A percentile compares a stretch with the other conserved stretches of the same genome.
Conservation (phyloP, 306 rosid species). For the Gynostemma pentaphyllum region DNA sequence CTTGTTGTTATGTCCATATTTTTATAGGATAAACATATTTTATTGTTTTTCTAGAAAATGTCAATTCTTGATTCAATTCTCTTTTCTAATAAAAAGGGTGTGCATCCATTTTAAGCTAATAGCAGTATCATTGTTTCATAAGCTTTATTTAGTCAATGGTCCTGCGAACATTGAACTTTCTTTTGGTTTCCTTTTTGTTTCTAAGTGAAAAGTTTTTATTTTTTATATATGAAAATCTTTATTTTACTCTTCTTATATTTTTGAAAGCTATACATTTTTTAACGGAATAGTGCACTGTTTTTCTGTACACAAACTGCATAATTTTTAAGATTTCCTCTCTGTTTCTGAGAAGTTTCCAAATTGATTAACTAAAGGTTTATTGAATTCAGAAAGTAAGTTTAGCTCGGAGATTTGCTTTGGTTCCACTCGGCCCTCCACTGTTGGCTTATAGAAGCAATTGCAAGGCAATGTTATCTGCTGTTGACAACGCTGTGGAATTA, state of each 20-base stretch:
- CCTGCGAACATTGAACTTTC: neutral
- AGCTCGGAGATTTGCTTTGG: constrained; percentile 96
- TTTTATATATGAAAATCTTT: neutral
- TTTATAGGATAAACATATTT: neutral
- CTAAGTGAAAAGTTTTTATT: neutral
- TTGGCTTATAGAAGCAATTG: constrained; percentile 78
- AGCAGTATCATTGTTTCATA: neutral
- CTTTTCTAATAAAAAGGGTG: neutral
- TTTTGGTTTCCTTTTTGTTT: neutral
- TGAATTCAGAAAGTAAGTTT: constrained; percentile 81
- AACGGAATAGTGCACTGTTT: neutral
- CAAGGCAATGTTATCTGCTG: constrained; percentile 85
- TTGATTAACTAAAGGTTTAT: neutral
- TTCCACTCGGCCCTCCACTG: constrained; percentile 94
- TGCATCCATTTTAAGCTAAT: neutral
- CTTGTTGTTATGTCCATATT: neutral
- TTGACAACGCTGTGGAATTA: constrained; percentile 63
- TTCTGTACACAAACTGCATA: neutral
- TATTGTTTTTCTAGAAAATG: neutral
- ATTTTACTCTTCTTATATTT: neutral
- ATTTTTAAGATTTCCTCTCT: neutral
- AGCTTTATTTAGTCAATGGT: neutral
- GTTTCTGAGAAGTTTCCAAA: constrained; percentile 1
- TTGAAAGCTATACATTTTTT: neutral
- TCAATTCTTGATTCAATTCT: neutral